Evolutionary conservation across 2,329 filamentous ascomycete species (phyloP), one percentile per base, ranked within the genome.

Genomic region (Botryotinia narcissicola): DNA sequence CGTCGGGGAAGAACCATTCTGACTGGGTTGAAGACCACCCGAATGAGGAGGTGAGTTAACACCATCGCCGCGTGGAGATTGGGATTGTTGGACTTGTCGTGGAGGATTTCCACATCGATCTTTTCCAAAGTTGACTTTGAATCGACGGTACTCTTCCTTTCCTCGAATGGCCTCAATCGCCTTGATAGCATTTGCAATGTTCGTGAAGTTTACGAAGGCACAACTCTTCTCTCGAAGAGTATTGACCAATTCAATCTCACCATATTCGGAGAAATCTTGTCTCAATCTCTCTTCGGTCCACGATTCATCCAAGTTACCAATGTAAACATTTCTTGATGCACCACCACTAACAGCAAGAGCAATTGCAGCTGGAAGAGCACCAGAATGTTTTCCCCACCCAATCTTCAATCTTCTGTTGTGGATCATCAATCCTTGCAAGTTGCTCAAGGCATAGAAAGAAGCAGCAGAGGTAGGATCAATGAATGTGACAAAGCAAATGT

Each of bases 101-200:
- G 96, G 96, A 70, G 96, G 92, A 84, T 99, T 99, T 78, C 96
- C 96, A 80, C 96, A 99, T 73, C 96, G 91, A 82, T 99, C 96
- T 86, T 99, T 99, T 83, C 96, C 96, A 82, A 99, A 99, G 86
- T 99, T 99, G 82, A 99, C 95, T 88, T 99, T 99, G 90, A 99
- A 99, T 79, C 96, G 91, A 84, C 91, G 93, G 87, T 99, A 99
- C 81, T 99, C 96, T 61, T 98, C 96, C 81, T 95, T 94, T 80
- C 94, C 93, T 73, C 96, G 91, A 77, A 99, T 91, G 35, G 95
- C 96, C 84, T 99, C 96, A 77, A 99, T 99, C 1, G 96, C 96
- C 86, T 99, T 99, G 87, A 99, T 99, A 69, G 96, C 96, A 79
- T 99, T 99, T 81, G 96, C 96, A 81, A 99, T 99, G 85, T 99